Conservation (phyloP, 192 early-diverging fungal species). For the Coemansia nantahalensis region DNA sequence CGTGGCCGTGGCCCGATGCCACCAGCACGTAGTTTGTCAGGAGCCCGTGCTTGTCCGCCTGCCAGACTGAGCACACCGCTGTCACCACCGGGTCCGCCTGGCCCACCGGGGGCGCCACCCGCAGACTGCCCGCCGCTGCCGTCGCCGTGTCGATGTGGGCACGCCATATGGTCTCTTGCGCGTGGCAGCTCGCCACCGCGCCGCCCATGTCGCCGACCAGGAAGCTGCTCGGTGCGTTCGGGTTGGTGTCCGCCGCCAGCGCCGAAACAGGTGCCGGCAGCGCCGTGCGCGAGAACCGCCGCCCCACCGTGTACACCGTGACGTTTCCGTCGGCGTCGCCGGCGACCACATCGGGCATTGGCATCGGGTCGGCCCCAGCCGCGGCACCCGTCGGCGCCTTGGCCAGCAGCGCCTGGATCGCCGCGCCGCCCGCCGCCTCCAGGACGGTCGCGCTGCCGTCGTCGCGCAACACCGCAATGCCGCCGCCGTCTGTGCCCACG, state of each 20-base stretch:
- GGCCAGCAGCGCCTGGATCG: constrained; percentile 31
- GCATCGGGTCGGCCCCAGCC: background rate
- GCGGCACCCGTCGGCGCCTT: background rate
- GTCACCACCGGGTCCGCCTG: constrained; percentile 10
- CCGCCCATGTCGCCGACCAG: constrained; percentile 46
- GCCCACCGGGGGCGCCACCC: background rate
- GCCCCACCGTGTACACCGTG: constrained; percentile 20
- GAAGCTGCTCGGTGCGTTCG: constrained; percentile 30
- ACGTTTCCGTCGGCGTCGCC: constrained; percentile 42
- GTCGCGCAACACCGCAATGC: constrained; percentile 22
- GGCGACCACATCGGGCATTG: constrained; percentile 25
- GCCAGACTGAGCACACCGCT: constrained; percentile 27
- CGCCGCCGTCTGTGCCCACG: constrained; percentile 27
- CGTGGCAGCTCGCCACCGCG: constrained; percentile 29
- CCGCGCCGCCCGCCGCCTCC: constrained; percentile 20
- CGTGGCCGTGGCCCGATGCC: constrained; percentile 11
- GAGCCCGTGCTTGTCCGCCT: constrained; percentile 28
- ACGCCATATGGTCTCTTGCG: constrained; percentile 31
- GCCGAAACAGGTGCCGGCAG: constrained; percentile 37
- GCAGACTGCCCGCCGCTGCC: background rate
- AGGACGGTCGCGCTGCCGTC: constrained; percentile 10
- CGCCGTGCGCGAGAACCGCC: constrained; percentile 34
- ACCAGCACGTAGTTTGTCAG: constrained; percentile 41
- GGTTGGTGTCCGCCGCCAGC: constrained; percentile 28
- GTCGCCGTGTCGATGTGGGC: constrained; percentile 12